Evolutionary conservation across 2,329 filamentous ascomycete species (phyloP).

Genomic region (Colletotrichum sp.): DNA sequence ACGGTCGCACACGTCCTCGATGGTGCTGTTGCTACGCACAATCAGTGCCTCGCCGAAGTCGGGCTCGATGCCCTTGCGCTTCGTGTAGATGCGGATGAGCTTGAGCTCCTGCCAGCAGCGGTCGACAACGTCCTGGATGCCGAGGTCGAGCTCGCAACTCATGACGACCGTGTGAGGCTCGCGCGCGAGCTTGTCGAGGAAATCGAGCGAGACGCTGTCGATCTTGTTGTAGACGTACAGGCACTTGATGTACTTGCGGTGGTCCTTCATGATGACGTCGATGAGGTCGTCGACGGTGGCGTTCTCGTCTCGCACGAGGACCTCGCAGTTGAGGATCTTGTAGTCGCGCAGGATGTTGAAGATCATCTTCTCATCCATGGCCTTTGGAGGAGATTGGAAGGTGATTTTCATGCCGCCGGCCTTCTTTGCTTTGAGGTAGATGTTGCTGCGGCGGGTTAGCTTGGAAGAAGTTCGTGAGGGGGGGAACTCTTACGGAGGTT

Average conservation of each 20-base stretch:
- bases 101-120: slow-evolving; percentile 92
- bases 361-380: slow-evolving; percentile 96
- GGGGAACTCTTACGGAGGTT: slow-evolving; percentile 73
- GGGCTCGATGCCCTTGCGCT: slow-evolving; percentile 90
- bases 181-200: slow-evolving; percentile 87
- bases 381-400: slow-evolving; percentile 87
- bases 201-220: slow-evolving; percentile 91
- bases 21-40: slow-evolving; percentile 83
- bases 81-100: slow-evolving; percentile 93
- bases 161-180: slow-evolving; percentile 96
- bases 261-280: slow-evolving; percentile 99
- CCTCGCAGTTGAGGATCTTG: slow-evolving; percentile 97
- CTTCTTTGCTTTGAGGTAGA: slow-evolving; percentile 95
- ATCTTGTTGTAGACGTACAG: slow-evolving; percentile 99
- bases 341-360: slow-evolving; percentile 98
- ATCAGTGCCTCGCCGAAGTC: slow-evolving; percentile 92
- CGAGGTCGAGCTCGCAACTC: slow-evolving; percentile 95
- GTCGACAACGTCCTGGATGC: slow-evolving; percentile 92
- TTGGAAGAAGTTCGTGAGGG: not conserved
- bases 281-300: slow-evolving; percentile 98
- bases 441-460: slow-evolving; percentile 67
- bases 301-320: slow-evolving; percentile 92
- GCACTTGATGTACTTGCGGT: slow-evolving; percentile 94
- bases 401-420: slow-evolving; percentile 99
- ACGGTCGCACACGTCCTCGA: slow-evolving; percentile 97